These are phyloP conservation scores for Suhomyces anneliseae DNA, from an alignment of 1,139 yeast species.

Conservation along the genomic window DNA sequence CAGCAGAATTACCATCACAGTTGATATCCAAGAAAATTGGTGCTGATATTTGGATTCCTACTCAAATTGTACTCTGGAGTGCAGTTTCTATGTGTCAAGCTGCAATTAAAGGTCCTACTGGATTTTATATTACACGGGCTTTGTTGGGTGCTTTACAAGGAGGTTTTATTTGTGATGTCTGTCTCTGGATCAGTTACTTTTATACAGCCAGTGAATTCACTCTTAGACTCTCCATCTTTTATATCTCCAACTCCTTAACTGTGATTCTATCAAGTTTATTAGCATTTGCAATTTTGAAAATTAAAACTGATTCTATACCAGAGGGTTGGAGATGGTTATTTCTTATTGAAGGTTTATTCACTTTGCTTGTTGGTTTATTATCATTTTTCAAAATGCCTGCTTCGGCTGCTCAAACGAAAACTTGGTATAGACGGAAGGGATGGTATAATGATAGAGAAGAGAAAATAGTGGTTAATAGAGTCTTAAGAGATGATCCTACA, in stretches of 20 bases:
- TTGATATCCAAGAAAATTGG: conserved; percentile 53
- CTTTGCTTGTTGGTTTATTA: conserved; percentile 28
- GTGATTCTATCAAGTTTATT: conserved; percentile 23
- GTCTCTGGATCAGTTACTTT: conserved; percentile 32
- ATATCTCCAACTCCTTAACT: conserved; percentile 24
- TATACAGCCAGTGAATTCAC: conserved; percentile 27
- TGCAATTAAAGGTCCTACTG: conserved; percentile 28
- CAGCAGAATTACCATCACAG: conserved; percentile 60
- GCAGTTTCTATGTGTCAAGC: conserved; percentile 49
- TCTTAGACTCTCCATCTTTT: conserved; percentile 25
- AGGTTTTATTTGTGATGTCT: conserved; percentile 30
- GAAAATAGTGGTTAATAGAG: conserved; percentile 31
- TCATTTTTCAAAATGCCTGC: conserved; percentile 36
- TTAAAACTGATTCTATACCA: conserved; percentile 12
- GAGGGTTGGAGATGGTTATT: conserved; percentile 38
- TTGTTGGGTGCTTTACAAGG: conserved; percentile 31
- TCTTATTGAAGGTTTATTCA: conserved; percentile 32
- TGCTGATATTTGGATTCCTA: conserved; percentile 54
- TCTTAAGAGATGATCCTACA: conserved; percentile 32
- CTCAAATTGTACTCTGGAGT: conserved; percentile 52
- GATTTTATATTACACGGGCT: conserved; percentile 26
- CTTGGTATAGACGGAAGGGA: conserved; percentile 30
- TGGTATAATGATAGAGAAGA: conserved; percentile 40
- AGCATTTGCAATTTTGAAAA: conserved; percentile 31
- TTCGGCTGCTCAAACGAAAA: conserved; percentile 29